phyloP scores from a whole-genome alignment of 2,329 filamentous ascomycete genomes.

The Penicillium sp. region DNA sequence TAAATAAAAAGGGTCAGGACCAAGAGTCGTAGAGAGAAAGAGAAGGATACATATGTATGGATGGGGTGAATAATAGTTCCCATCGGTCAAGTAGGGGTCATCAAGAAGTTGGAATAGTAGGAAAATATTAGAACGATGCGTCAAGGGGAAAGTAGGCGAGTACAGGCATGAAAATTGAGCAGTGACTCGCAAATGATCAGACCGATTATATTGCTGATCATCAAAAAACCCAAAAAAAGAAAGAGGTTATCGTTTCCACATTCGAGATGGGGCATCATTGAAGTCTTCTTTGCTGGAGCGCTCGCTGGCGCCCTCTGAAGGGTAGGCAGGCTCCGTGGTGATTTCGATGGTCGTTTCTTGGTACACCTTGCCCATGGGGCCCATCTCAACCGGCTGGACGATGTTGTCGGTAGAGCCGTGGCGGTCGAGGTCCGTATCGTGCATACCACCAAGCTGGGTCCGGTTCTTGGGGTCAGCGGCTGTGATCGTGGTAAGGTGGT shows the following conservation, averaged over 20 bases:
- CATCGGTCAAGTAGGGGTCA: neutral
- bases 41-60: neutral
- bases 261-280: conserved; percentile 17
- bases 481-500: conserved; percentile 35
- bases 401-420: conserved; percentile 52
- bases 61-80: neutral
- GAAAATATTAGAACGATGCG: neutral
- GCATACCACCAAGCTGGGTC: conserved; percentile 9
- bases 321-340: conserved; percentile 39
- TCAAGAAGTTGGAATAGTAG: neutral
- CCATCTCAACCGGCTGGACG: conserved; percentile 36
- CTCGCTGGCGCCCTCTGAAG: conserved; percentile 25
- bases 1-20: neutral
- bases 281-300: conserved; percentile 33
- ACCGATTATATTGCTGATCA: neutral
- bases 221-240: too few species aligned
- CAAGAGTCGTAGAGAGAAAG: neutral
- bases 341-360: conserved; percentile 49
- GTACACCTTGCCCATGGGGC: conserved; percentile 43
- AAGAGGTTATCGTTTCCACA: conserved; percentile 28
- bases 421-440: conserved; percentile 31
- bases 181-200: neutral
- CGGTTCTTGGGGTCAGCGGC: conserved; percentile 30
- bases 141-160: neutral
- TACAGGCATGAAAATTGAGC: neutral